phyloP scores from a whole-genome alignment of 1,284 basidiomycete species.

The Flammula alnicola region DNA sequence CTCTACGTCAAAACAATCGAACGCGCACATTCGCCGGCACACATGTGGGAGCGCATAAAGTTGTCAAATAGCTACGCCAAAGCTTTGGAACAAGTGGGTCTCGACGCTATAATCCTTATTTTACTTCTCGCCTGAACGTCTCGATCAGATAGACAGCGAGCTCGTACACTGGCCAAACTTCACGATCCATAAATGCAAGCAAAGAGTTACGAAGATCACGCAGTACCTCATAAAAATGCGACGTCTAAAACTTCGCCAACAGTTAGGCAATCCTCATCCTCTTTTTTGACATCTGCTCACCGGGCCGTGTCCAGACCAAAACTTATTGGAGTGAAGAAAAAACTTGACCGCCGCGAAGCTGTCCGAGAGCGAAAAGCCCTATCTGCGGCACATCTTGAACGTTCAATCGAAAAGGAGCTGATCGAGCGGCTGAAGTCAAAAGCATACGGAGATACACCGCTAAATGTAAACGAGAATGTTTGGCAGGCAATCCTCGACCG shows the following conservation, averaged over 20 bases:
- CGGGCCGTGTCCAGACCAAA: conserved; percentile 63
- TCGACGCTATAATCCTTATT: not conserved
- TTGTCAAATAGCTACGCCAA: conserved; percentile 95
- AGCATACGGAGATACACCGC: conserved; percentile 95
- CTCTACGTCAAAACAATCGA: conserved; percentile 99
- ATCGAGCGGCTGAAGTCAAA: conserved; percentile 95
- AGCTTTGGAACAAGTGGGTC: conserved; percentile 86
- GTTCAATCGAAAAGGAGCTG: conserved; percentile 94
- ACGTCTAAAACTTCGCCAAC: conserved; percentile 85
- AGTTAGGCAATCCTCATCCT: conserved; percentile 55
- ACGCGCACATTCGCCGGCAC: conserved; percentile 91
- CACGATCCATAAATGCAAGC: conserved; percentile 98
- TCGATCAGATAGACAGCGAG: conserved; percentile 86
- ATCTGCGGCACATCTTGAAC: conserved; percentile 92
- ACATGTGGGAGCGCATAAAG: conserved; percentile 97
- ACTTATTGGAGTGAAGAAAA: conserved; percentile 96
- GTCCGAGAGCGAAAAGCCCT: conserved; percentile 95
- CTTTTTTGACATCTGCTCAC: not conserved
- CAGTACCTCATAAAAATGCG: conserved; percentile 99
- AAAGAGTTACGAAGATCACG: conserved; percentile 97
- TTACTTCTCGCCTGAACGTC: not conserved
- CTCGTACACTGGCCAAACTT: conserved; percentile 98
- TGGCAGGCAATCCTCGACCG: conserved; percentile 91
- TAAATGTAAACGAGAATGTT: conserved; percentile 98
- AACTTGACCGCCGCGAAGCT: conserved; percentile 93